Conservation (phyloP, 805 yeast genomes). For the Starmerella floricola region DNA sequence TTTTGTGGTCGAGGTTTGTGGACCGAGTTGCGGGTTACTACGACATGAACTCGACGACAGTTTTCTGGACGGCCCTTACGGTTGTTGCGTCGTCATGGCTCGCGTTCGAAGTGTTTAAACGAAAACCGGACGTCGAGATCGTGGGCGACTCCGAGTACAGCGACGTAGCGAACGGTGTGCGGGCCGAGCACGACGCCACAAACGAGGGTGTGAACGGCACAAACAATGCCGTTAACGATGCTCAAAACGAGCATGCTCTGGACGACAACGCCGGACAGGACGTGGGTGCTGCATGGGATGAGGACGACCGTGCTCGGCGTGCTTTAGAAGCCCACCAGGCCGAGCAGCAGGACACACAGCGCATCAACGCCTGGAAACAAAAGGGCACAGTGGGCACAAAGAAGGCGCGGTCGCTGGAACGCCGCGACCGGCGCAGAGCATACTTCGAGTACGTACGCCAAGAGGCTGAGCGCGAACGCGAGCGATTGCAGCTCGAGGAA, state of each 20-base stretch:
- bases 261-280: constrained; percentile 4
- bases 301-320: constrained; percentile 17
- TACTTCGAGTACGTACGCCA: constrained; percentile 28
- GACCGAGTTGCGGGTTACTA: no score
- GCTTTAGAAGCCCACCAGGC: constrained; percentile 20
- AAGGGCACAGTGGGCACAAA: constrained; percentile 26
- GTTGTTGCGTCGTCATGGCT: background rate
- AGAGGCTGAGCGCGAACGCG: constrained; percentile 24
- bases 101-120: background rate
- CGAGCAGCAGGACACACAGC: constrained; percentile 15
- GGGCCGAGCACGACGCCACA: background rate
- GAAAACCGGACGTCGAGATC: constrained; percentile 1
- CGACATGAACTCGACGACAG: background rate
- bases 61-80: constrained; percentile 1
- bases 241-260: no score
- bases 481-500: constrained; percentile 21
- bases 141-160: constrained; percentile 7
- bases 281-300: constrained; percentile 14
- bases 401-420: constrained; percentile 28
- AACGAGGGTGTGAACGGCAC: background rate
- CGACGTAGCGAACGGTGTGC: background rate
- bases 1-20: no score
- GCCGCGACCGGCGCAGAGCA: constrained; percentile 27
- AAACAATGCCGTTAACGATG: no score
- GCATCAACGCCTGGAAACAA: constrained; percentile 22